These are phyloP conservation scores for Epichloe baconii DNA, from an alignment of 2,329 filamentous ascomycete genomes.

Conservation along the genomic window DNA sequence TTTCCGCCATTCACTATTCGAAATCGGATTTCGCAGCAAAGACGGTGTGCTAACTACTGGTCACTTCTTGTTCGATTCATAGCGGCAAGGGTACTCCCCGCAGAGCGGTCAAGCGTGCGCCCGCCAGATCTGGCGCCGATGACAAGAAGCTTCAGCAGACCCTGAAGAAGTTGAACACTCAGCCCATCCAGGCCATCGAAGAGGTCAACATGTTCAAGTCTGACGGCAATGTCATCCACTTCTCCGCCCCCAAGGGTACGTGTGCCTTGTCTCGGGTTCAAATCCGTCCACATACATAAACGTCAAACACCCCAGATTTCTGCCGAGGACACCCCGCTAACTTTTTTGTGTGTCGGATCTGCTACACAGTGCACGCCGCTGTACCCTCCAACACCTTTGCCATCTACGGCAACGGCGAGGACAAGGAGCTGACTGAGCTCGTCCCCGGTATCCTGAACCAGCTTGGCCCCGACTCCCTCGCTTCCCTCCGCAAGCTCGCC, in stretches of 20 bases:
- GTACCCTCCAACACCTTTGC: constrained; percentile 98
- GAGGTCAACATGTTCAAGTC: constrained; percentile 99
- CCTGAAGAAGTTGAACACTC: constrained; percentile 98
- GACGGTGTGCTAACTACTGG: constrained; percentile 12
- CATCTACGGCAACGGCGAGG: constrained; percentile 97
- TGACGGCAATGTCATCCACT: constrained; percentile 99
- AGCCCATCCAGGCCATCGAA: constrained; percentile 98
- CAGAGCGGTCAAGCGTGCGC: constrained; percentile 96
- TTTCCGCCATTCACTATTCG: background rate
- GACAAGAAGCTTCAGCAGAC: constrained; percentile 99
- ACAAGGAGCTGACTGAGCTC: constrained; percentile 99
- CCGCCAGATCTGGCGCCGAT: constrained; percentile 83
- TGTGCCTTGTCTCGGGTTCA: constrained; percentile 21
- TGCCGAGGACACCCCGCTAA: background rate
- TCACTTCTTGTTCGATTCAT: constrained; percentile 8
- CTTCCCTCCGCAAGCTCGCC: constrained; percentile 92
- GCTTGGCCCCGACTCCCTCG: constrained; percentile 94
- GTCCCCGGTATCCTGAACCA: constrained; percentile 99
- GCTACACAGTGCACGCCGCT: constrained; percentile 70
- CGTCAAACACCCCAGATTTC: background rate
- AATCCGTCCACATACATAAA: background rate
- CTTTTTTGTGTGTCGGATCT: background rate
- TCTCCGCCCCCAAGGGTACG: constrained; percentile 91
- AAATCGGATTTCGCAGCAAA: background rate
- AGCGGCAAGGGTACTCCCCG: constrained; percentile 96